A percentile compares a stretch with the other conserved stretches of the same genome.
phyloP scores from a whole-genome alignment of 352 stramenopile species.

The Phytophthora pistaciae region DNA sequence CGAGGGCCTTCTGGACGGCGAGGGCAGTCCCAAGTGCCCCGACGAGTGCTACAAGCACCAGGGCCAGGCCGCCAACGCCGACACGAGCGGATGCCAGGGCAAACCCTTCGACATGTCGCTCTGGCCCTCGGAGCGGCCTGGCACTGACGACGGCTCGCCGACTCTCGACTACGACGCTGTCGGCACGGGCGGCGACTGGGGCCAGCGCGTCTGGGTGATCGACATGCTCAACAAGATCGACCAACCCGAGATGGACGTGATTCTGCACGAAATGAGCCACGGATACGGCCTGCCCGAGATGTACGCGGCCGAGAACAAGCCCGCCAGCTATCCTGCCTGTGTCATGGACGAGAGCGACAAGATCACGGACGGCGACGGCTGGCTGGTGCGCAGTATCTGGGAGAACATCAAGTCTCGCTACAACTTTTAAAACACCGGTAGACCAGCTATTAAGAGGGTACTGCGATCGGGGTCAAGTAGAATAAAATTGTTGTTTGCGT shows the following conservation, averaged over 20 bases:
- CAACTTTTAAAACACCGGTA: constrained; percentile 6
- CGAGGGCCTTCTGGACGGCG: constrained; percentile 9
- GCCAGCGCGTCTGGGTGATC: constrained; percentile 34
- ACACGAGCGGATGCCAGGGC: constrained; percentile 38
- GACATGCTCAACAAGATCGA: constrained; percentile 35
- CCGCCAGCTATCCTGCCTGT: constrained; percentile 9
- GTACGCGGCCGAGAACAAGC: constrained; percentile 14
- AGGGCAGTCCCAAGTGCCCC: constrained; percentile 28
- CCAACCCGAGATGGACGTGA: constrained; percentile 20
- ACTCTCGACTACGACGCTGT: constrained; percentile 5
- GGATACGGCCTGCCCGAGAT: constrained; percentile 31
- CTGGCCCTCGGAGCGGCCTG: constrained; percentile 23
- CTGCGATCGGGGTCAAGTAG: background rate
- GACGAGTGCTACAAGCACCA: constrained; percentile 48
- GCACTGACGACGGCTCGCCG: no score
- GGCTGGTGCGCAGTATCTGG: constrained; percentile 19
- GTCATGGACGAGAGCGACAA: constrained; percentile 18
- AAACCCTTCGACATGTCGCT: constrained; percentile 44
- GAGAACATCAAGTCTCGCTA: constrained; percentile 22
- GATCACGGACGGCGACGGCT: constrained; percentile 6
- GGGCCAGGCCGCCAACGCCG: constrained; percentile 18
- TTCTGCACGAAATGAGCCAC: constrained; percentile 46
- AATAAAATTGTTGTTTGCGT: background rate
- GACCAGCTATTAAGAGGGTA: background rate
- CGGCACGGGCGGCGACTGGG: constrained; percentile 25